A percentile compares a stretch with the other conserved stretches of the same genome.
phyloP scores from a whole-genome alignment of 495 filamentous ascomycete species.

The Aspergillus ellipticus region DNA sequence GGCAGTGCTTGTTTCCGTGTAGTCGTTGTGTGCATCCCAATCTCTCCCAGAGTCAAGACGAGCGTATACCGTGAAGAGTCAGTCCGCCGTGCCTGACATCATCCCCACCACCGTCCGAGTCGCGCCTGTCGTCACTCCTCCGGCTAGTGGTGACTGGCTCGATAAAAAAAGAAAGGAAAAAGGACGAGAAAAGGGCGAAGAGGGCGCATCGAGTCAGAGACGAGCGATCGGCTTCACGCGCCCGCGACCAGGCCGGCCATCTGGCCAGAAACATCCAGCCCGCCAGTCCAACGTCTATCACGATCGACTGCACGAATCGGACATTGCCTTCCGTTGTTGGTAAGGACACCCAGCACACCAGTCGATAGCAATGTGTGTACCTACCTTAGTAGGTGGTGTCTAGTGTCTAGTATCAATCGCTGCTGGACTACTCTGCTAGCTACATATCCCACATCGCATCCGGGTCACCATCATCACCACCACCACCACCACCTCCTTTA shows the following conservation, averaged over 20 bases:
- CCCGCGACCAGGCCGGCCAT: background rate
- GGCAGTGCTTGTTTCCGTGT: too few species aligned
- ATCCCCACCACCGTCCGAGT: slow-evolving; percentile 2
- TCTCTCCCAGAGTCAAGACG: too few species aligned
- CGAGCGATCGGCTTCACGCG: background rate
- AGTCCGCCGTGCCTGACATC: background rate
- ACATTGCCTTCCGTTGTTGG: background rate
- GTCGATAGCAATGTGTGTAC: background rate
- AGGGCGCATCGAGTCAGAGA: background rate
- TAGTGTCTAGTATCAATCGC: too few species aligned
- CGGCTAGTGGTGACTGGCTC: background rate
- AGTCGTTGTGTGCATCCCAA: too few species aligned
- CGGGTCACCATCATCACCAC: too few species aligned
- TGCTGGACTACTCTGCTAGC: too few species aligned
- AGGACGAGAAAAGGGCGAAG: background rate
- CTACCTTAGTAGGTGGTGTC: too few species aligned
- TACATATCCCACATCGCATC: too few species aligned
- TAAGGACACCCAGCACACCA: background rate
- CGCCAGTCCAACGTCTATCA: background rate
- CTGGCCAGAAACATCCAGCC: too few species aligned
- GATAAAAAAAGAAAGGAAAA: background rate
- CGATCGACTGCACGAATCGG: background rate
- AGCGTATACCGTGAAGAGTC: too few species aligned
- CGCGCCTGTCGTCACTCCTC: background rate
- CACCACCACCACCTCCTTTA: too few species aligned